A percentile compares a stretch with the other conserved stretches of the same genome.
Evolutionary conservation across 2,329 filamentous ascomycete species (phyloP).

Genomic region (Parascedosporium putredinis): DNA sequence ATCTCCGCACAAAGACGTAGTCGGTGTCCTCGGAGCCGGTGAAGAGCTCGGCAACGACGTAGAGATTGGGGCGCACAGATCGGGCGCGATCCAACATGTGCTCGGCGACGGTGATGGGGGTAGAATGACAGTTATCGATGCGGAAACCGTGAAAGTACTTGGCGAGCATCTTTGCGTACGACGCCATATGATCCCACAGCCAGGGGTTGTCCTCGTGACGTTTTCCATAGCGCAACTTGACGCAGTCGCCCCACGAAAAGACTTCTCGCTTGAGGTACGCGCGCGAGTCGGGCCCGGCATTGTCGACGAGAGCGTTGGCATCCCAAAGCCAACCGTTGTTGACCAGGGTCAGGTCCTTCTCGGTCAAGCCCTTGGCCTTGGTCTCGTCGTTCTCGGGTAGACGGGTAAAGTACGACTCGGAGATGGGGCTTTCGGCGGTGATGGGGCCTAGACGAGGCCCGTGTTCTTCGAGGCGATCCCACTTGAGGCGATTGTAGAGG

Average conservation of each 20-base stretch:
- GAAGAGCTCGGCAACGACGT: conserved; percentile 91
- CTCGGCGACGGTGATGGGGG: conserved; percentile 86
- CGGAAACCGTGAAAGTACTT: conserved; percentile 93
- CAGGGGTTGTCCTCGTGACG: conserved; percentile 78
- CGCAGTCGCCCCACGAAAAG: conserved; percentile 97
- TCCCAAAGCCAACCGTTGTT: conserved; percentile 99
- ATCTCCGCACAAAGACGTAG: conserved; percentile 86
- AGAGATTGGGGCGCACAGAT: conserved; percentile 73
- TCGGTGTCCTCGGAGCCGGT: conserved; percentile 93
- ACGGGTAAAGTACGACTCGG: conserved; percentile 92
- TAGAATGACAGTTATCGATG: conserved; percentile 97
- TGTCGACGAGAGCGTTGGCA: conserved; percentile 86
- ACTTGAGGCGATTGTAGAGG: conserved; percentile 89
- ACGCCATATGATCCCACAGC: conserved; percentile 92
- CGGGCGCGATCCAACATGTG: conserved; percentile 93
- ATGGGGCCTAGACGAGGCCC: conserved; percentile 81
- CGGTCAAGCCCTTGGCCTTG: conserved; percentile 51
- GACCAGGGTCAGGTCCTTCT: conserved; percentile 68
- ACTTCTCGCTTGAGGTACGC: conserved; percentile 95
- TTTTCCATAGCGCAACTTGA: conserved; percentile 85
- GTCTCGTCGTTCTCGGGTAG: conserved; percentile 72
- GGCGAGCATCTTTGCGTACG: conserved; percentile 83
- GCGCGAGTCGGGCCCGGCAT: conserved; percentile 77
- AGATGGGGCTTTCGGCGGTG: conserved; percentile 64
- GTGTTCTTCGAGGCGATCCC: conserved; percentile 83